Conservation (phyloP, 1,284 basidiomycete genomes). For the Tremellales sp. region DNA sequence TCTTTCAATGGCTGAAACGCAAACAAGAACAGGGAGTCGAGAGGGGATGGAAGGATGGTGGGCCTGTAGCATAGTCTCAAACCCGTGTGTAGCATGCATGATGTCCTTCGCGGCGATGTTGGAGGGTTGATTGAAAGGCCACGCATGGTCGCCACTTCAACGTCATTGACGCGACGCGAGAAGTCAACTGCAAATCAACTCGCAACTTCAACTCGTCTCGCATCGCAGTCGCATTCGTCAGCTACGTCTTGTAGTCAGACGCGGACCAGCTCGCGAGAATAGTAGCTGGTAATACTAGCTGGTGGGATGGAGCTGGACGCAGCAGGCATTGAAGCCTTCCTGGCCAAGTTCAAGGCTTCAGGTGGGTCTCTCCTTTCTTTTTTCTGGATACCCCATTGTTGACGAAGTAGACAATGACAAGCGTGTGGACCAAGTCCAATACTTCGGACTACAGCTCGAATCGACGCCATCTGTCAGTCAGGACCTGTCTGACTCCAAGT, state of each 20-base stretch:
- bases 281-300: too few relatives aligned
- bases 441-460: conserved; percentile 42
- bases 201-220: too few relatives aligned
- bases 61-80: neutral
- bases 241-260: too few relatives aligned
- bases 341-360: conserved; percentile 30
- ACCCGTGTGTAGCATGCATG: too few relatives aligned
- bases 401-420: conserved; percentile 35
- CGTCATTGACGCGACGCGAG: too few relatives aligned
- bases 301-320: conserved; percentile 21
- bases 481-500: neutral
- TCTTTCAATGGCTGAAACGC: conserved; percentile 41
- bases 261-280: too few relatives aligned
- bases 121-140: too few relatives aligned
- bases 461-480: conserved; percentile 19
- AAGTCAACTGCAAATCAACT: too few relatives aligned
- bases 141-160: too few relatives aligned
- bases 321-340: conserved; percentile 32
- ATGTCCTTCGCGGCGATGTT: too few relatives aligned
- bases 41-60: conserved; percentile 38
- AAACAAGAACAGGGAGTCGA: conserved; percentile 39
- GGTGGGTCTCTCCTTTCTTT: conserved; percentile 19
- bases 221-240: too few relatives aligned
- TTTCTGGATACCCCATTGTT: neutral
- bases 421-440: conserved; percentile 44